Percentiles rank a stretch among this genome's conserved stretches.
These are phyloP conservation scores for Gelatoporia subvermispora DNA, from an alignment of 768 basidiomycete genomes.

Conservation along the genomic window DNA sequence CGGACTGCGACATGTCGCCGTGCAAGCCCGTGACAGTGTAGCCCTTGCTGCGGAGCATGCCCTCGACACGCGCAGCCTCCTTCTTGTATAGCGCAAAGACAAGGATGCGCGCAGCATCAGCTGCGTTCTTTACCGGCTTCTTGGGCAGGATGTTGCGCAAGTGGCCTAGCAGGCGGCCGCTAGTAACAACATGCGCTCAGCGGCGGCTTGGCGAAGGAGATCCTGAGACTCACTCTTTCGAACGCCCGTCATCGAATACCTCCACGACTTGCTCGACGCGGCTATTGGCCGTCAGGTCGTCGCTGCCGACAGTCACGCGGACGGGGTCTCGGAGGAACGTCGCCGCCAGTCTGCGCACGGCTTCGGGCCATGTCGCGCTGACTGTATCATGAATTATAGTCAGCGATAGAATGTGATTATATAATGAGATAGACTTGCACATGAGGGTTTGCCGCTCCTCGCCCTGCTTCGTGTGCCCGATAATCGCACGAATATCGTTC, in stretches of 20 bases:
- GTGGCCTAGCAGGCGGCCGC: conserved; percentile 54
- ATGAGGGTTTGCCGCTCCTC: conserved; percentile 86
- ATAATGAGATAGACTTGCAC: conserved; percentile 52
- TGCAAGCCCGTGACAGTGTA: conserved; percentile 82
- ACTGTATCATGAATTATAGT: conserved; percentile 32
- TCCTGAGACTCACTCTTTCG: conserved; percentile 69
- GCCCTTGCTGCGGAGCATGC: conserved; percentile 66
- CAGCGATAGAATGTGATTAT: not conserved
- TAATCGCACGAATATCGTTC: conserved; percentile 92
- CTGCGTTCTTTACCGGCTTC: conserved; percentile 48
- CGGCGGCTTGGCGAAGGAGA: not conserved
- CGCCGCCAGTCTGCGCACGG: conserved; percentile 81
- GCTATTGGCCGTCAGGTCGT: conserved; percentile 91
- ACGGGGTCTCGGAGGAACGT: conserved; percentile 85
- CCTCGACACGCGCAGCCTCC: conserved; percentile 88
- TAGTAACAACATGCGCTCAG: conserved; percentile 21
- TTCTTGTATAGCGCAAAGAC: conserved; percentile 98
- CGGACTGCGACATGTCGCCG: conserved; percentile 85
- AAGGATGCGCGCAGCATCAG: conserved; percentile 63
- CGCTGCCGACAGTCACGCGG: conserved; percentile 90
- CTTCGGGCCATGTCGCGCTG: conserved; percentile 98
- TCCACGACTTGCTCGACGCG: conserved; percentile 91
- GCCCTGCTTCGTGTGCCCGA: conserved; percentile 63
- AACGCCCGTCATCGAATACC: conserved; percentile 79
- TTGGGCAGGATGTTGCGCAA: conserved; percentile 55